Conservation (phyloP, 352 stramenopile species). For the Aphanomyces astaci region DNA sequence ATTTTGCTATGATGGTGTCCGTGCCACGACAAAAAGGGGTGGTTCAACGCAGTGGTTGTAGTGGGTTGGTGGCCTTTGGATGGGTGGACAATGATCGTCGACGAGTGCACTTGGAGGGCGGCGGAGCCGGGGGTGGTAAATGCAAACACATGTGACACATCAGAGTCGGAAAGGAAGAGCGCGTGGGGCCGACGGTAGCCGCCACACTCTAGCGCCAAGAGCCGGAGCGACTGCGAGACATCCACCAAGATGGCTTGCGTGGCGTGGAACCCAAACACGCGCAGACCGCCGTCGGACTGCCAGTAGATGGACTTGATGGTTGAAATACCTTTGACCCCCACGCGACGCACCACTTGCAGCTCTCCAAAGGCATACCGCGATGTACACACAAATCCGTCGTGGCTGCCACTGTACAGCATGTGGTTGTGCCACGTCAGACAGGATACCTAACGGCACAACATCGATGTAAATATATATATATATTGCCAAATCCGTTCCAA, state of each 20-base stretch:
- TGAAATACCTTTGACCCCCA: slow-evolving; percentile 68
- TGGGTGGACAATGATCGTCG: too few species aligned
- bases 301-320: slow-evolving; percentile 66
- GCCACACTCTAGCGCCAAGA: slow-evolving; percentile 70
- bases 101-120: slow-evolving; percentile 63
- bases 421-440: slow-evolving; percentile 37
- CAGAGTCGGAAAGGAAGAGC: slow-evolving; percentile 29
- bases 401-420: slow-evolving; percentile 51
- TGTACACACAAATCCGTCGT: slow-evolving; percentile 77
- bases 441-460: slow-evolving; percentile 58
- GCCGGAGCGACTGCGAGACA: slow-evolving; percentile 53
- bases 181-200: slow-evolving; percentile 77
- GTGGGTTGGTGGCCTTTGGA: neutral
- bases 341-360: slow-evolving; percentile 38
- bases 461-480: too few species aligned
- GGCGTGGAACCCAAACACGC: slow-evolving; percentile 80
- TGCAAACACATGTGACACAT: slow-evolving; percentile 60
- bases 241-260: slow-evolving; percentile 67
- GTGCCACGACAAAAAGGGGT: slow-evolving; percentile 58
- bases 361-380: slow-evolving; percentile 25
- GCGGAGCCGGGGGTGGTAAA: slow-evolving; percentile 36
- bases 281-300: slow-evolving; percentile 35
- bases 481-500: too few species aligned
- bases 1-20: slow-evolving; percentile 67
- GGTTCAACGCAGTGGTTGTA: too few species aligned